Conservation (phyloP, 1,284 basidiomycete species). For the Trichosporon faecale region DNA sequence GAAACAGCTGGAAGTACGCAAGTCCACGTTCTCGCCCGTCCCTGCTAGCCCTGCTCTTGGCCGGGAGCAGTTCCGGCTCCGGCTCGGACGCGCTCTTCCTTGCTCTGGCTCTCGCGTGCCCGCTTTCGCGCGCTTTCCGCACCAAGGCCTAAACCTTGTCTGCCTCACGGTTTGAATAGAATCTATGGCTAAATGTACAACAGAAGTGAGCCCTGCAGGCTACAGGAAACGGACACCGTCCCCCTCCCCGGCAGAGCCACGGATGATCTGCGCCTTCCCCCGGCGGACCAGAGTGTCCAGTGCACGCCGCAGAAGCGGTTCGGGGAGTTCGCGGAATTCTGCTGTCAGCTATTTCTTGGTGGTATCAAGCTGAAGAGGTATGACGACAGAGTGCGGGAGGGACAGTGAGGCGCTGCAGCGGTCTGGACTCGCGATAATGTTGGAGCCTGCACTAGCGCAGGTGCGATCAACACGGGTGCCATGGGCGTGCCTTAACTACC, state of each 20-base stretch:
- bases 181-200: neutral
- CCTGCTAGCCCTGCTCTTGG: too few species aligned
- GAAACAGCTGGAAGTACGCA: neutral
- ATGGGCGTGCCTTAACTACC: neutral
- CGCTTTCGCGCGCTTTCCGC: neutral
- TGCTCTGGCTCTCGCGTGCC: neutral
- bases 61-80: too few species aligned
- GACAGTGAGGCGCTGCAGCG: neutral
- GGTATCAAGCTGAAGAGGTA: neutral
- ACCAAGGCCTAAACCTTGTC: neutral
- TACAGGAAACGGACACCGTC: conserved; percentile 57
- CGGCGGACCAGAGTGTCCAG: conserved; percentile 55
- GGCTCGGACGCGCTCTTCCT: too few species aligned
- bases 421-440: neutral
- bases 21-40: too few species aligned
- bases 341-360: conserved; percentile 2
- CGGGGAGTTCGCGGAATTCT: conserved; percentile 56
- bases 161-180: neutral
- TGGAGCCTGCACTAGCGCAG: neutral
- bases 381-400: neutral
- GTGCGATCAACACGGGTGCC: neutral
- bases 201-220: neutral
- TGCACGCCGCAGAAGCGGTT: conserved; percentile 51
- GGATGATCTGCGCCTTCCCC: conserved; percentile 57
- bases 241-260: conserved; percentile 51